phyloP scores from a whole-genome alignment of 352 stramenopile genomes.

The Phytophthora pinifolia region DNA sequence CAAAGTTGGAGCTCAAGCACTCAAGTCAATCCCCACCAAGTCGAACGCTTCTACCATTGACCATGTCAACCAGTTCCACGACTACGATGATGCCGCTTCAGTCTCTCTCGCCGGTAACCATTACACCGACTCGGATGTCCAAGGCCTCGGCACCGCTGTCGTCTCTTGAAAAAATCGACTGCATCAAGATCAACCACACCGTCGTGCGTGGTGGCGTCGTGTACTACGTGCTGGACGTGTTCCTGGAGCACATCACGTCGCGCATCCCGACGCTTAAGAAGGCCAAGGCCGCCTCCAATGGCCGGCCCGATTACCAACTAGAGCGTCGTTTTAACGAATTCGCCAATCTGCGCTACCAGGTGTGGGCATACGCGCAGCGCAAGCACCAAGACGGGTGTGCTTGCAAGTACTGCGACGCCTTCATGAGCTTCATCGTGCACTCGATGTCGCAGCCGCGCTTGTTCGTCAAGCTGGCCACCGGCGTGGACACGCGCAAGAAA shows the following conservation, averaged over 20 bases:
- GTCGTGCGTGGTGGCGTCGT: constrained; percentile 41
- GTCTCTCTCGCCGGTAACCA: constrained; percentile 23
- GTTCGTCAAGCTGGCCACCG: constrained; percentile 43
- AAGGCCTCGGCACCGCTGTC: constrained; percentile 31
- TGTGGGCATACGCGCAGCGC: constrained; percentile 47
- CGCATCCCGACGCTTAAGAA: constrained; percentile 62
- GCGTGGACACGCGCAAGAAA: constrained; percentile 40
- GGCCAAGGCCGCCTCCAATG: constrained; percentile 19
- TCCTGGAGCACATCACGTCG: constrained; percentile 51
- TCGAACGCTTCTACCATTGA: constrained; percentile 3
- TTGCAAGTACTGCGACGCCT: constrained; percentile 50
- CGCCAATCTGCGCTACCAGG: constrained; percentile 47
- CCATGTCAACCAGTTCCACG: constrained; percentile 26
- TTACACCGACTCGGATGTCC: constrained; percentile 28
- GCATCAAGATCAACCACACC: constrained; percentile 44
- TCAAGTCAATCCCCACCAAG: constrained; percentile 15
- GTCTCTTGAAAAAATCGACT: constrained; percentile 41
- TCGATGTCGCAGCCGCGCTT: constrained; percentile 51
- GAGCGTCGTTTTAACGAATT: constrained; percentile 59
- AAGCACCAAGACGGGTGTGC: constrained; percentile 31
- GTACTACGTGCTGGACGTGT: constrained; percentile 61
- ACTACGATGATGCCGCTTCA: constrained; percentile 27
- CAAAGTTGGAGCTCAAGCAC: constrained; percentile 13
- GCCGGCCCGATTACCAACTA: constrained; percentile 45
- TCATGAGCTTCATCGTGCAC: constrained; percentile 58